Evolutionary conservation across 179 eudicot genomes (phyloP), one percentile per base, ranked within the genome.

Genomic region (Heliamphora pulchella): DNA sequence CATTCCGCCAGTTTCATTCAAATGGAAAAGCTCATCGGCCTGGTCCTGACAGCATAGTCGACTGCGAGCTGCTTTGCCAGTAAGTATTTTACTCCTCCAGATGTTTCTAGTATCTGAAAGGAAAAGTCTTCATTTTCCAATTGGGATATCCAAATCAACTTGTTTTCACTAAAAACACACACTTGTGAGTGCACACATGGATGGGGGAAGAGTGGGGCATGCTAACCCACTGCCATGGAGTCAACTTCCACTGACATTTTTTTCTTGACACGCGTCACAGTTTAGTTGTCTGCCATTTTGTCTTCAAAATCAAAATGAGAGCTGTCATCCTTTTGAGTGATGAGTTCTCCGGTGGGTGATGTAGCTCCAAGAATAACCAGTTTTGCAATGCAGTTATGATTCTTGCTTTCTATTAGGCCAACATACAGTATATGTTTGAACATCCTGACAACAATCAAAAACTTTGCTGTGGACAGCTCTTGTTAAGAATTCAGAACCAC

Each of bases 31-130:
- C 97, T 71, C 98, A 94, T 83, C 91, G 91, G 53, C 98, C 99
- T 80, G 99, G 99, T 31, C 99, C 99, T n/a, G 99, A 94, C 82
- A 90, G 90, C 87, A 91, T 96, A 58, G 95, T 96, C 1, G 98
- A 96, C 80, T 96, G 88, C 68, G 99, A 96, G 86, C 92, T 96
- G 79, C 96, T 96, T 75, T 86, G 83, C 86, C 87, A 92, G 99
- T 96, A 85, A 88, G 98, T 89, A 67, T 64, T 61, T 71, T 57
- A 22, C 44, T 64, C 55, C n/a, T 39, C 48, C 13, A 1, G 50
- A 46, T 22, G 11, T 61, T 74, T 58, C 51, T 78, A 51, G 3
- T 47, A 2, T 22, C 71, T 20, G 71, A 64, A 47, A 20, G 11
- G 79, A 64, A 64, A 48, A 14, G 8, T 5, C 61, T 44, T 17